phyloP scores from a whole-genome alignment of 23 red algal genomes.

The Rhodosorus marinus region DNA sequence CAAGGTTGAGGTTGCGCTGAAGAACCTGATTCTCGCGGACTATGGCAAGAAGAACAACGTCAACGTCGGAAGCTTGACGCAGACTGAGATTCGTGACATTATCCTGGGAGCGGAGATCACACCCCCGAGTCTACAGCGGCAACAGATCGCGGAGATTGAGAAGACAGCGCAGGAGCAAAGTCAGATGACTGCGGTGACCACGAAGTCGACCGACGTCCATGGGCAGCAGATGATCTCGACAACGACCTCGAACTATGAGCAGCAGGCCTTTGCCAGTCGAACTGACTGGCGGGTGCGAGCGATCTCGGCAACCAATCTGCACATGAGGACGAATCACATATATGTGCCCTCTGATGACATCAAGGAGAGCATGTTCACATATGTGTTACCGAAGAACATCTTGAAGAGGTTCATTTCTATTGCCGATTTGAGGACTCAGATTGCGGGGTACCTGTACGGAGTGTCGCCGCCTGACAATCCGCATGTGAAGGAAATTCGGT shows the following conservation, averaged over 20 bases:
- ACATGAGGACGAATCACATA: slow-evolving; percentile 62
- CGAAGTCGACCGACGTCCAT: slow-evolving; percentile 43
- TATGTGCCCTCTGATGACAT: slow-evolving; percentile 46
- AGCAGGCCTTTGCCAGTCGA: slow-evolving; percentile 58
- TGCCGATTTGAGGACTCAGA: slow-evolving; percentile 73
- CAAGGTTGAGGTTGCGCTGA: slow-evolving; percentile 58
- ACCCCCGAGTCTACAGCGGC: slow-evolving; percentile 53
- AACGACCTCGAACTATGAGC: slow-evolving; percentile 72
- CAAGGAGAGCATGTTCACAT: slow-evolving; percentile 14
- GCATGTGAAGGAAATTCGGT: slow-evolving; percentile 48
- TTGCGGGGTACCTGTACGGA: slow-evolving; percentile 55
- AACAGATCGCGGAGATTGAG: slow-evolving; percentile 89
- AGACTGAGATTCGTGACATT: slow-evolving; percentile 81
- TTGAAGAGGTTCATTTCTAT: slow-evolving; percentile 48
- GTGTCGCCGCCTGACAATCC: slow-evolving; percentile 36
- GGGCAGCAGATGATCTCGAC: slow-evolving; percentile 66
- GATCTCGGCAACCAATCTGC: slow-evolving; percentile 58
- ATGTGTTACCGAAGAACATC: slow-evolving; percentile 71
- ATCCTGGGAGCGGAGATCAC: slow-evolving; percentile 85
- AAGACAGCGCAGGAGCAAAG: slow-evolving; percentile 72
- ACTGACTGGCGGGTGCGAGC: slow-evolving; percentile 78
- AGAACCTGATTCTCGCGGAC: slow-evolving; percentile 70
- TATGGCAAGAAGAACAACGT: slow-evolving; percentile 98
- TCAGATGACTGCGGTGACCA: slow-evolving; percentile 70
- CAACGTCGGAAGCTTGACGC: slow-evolving; percentile 76